These are phyloP conservation scores for Syzygium malaccense DNA, from an alignment of 441 rosid species.

Conservation along the genomic window DNA sequence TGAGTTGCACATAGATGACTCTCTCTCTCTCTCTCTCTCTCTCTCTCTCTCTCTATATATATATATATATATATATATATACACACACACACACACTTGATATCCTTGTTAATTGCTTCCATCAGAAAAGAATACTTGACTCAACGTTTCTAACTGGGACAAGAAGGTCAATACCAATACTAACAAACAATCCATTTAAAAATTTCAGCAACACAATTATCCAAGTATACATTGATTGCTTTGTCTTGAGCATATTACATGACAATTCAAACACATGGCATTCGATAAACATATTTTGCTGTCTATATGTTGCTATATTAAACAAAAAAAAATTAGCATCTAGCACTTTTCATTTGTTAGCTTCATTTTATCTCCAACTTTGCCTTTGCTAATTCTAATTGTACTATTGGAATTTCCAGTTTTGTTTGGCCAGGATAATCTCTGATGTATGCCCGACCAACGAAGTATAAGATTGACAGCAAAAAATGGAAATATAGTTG, in stretches of 20 bases:
- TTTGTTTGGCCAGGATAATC: background rate
- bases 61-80: too few relatives aligned
- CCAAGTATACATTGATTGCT: background rate
- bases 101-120: background rate
- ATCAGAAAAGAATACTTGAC: background rate
- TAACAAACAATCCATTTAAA: background rate
- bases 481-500: background rate
- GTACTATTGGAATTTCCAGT: background rate
- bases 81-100: background rate
- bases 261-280: background rate
- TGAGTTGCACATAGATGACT: background rate
- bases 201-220: background rate
- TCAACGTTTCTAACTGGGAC: background rate
- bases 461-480: background rate
- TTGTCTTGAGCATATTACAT: background rate
- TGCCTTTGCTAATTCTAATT: background rate
- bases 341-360: background rate
- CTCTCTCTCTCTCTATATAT: background rate
- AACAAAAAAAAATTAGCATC: background rate
- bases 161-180: background rate
- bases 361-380: background rate
- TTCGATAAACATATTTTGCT: background rate
- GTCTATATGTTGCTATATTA: background rate
- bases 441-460: background rate
- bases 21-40: background rate